Evolutionary conservation across 2,329 filamentous ascomycete genomes (phyloP), one percentile per base, ranked within the genome.

Genomic region (Ramularia endophylla): DNA sequence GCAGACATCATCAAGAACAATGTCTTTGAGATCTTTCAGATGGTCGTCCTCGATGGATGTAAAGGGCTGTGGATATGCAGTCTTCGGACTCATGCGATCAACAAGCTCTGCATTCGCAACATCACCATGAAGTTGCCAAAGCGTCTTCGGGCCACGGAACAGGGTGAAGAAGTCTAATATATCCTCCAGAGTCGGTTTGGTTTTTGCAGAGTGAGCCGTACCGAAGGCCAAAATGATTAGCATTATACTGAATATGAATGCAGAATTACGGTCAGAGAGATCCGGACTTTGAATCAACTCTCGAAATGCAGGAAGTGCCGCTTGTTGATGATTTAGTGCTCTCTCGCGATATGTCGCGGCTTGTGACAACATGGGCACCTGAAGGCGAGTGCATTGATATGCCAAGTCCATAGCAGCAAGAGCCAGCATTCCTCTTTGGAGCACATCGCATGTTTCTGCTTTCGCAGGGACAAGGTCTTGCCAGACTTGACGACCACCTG

Each of bases 351-450:
- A 58, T 8, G 34, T 46, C 19, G 45, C 40, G 16, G 51, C 33
- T 20, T 40, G 27, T 25, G 22, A 11, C 11, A 25, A 25, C 22
- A 25, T 6, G 5, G 38, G 27, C 16, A 41, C 20, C 29, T 48
- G 27, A 34, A 32, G 18, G 15, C 38, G 15, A 15, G 40, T 28
- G 18, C 45, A 27, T 22, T 41, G 22, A 36, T 48, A 39, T 8
- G 54, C 53, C 16, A 57, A 35, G 32, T 59, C 55, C 37, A 54
- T 47, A 6, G 53, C 55, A 15, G 56, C 45, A 4, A 58, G 39
- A 11, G 54, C 53, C 8, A 59, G 47, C 18, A 59, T 50, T 25
- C 52, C 54, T 16, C 57, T 55, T 47, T 56, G 56, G 2, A 59
- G 41, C 12, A 59, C 40, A 6, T 41, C 39, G 20, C 51, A 36